Percentiles rank a stretch among this genome's conserved stretches.
phyloP scores from a whole-genome alignment of 225 moss, liverwort and hornwort species.

The Bryoerythrophyllum caledonicum region DNA sequence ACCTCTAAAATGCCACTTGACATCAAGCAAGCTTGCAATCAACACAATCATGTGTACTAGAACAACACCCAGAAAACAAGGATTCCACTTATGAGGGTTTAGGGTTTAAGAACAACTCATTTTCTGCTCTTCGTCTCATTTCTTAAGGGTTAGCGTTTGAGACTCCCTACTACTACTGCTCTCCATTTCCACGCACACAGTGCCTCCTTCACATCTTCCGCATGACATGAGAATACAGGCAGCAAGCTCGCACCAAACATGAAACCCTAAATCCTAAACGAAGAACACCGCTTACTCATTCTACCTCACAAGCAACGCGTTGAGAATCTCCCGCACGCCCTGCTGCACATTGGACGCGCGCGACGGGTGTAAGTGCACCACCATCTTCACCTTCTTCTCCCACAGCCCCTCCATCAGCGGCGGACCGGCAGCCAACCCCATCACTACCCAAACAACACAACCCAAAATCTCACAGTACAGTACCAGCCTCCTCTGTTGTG shows the following conservation, averaged over 20 bases:
- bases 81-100: neutral
- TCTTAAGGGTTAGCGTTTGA: conserved; percentile 19
- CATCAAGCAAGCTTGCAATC: neutral
- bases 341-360: conserved; percentile 78
- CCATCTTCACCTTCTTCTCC: conserved; percentile 63
- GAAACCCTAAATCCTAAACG: no score
- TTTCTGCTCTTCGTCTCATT: neutral
- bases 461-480: neutral
- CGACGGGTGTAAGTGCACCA: conserved; percentile 78
- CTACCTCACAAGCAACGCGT: conserved; percentile 86
- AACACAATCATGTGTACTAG: neutral
- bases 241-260: neutral
- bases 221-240: neutral
- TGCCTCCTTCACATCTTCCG: no score
- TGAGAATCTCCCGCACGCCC: conserved; percentile 86
- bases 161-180: neutral
- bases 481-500: conserved; percentile 1
- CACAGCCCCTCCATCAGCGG: conserved; percentile 71
- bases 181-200: neutral
- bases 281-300: no score
- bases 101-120: neutral
- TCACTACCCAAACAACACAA: neutral
- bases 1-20: neutral
- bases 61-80: neutral
- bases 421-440: conserved; percentile 3